phyloP scores from a whole-genome alignment of 192 early-diverging fungal genomes.

The Martensiomyces pterosporus region DNA sequence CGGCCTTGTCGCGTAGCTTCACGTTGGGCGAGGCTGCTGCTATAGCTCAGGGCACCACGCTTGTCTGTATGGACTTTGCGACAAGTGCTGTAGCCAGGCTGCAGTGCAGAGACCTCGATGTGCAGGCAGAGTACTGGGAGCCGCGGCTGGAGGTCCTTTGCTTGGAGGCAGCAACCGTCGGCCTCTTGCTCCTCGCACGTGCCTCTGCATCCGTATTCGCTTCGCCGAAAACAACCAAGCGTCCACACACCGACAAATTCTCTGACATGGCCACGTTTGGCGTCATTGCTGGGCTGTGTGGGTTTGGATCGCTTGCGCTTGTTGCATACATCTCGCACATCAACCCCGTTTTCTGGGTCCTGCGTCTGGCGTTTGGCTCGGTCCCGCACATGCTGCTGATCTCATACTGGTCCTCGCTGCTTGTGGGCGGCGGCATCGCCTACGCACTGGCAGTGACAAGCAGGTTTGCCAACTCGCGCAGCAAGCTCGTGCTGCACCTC shows the following conservation, averaged over 20 bases:
- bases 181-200: background rate
- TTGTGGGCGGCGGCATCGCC: conserved; percentile 1
- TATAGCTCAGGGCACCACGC: conserved; percentile 12
- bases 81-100: background rate
- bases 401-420: conserved; percentile 26
- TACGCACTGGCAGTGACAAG: too few relatives aligned
- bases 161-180: conserved; percentile 13
- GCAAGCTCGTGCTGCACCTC: conserved; percentile 54
- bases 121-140: conserved; percentile 1
- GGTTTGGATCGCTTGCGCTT: background rate
- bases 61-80: conserved; percentile 11
- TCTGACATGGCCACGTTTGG: background rate
- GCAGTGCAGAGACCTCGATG: background rate
- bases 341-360: background rate
- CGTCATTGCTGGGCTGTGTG: background rate
- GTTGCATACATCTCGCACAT: conserved; percentile 6
- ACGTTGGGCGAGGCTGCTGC: conserved; percentile 41
- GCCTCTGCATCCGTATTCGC: background rate
- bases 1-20: conserved; percentile 24
- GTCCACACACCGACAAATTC: background rate
- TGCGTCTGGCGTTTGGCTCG: background rate
- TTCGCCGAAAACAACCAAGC: background rate
- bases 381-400: conserved; percentile 5
- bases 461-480: too few relatives aligned
- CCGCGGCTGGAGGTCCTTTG: conserved; percentile 8